phyloP scores from a whole-genome alignment of 108 stramenopile genomes.

The Stephanodiscus triporus region DNA sequence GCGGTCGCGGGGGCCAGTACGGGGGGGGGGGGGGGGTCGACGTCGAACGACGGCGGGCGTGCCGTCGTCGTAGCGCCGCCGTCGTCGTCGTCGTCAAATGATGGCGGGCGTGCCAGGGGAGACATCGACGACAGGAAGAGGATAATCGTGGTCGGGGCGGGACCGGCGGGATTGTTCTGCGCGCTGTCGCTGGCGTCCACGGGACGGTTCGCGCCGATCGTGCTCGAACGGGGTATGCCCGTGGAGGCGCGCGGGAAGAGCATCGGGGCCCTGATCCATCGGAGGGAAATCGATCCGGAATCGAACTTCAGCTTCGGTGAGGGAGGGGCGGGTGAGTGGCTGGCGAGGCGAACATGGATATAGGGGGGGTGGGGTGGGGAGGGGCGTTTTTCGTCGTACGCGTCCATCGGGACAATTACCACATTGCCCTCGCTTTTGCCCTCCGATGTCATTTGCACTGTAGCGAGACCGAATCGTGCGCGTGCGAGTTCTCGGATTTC shows the following conservation, averaged over 20 bases:
- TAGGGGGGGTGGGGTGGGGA: too few relatives aligned
- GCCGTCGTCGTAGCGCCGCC: neutral
- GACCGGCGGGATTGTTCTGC: conserved; percentile 93
- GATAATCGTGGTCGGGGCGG: conserved; percentile 80
- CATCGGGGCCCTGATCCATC: conserved; percentile 88
- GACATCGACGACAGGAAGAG: conserved; percentile 6
- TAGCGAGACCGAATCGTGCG: too few relatives aligned
- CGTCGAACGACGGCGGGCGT: neutral
- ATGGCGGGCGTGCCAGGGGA: neutral
- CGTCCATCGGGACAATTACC: too few relatives aligned
- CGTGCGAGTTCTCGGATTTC: too few relatives aligned
- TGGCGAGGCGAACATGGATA: too few relatives aligned
- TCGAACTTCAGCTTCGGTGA: conserved; percentile 94
- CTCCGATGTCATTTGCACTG: too few relatives aligned
- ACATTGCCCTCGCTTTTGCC: too few relatives aligned
- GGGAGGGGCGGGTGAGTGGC: conserved; percentile 90
- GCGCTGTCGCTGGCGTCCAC: conserved; percentile 74
- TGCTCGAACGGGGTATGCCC: conserved; percentile 92
- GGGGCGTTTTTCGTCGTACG: neutral
- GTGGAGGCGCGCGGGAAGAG: conserved; percentile 90
- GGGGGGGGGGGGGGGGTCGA: neutral
- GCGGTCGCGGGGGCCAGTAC: conserved; percentile 1
- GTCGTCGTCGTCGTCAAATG: neutral
- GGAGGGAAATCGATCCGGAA: conserved; percentile 62
- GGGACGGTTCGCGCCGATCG: conserved; percentile 60